phyloP scores from a whole-genome alignment of 129 eudicot genomes.

The Chrysanthemum lavandulifolium region DNA sequence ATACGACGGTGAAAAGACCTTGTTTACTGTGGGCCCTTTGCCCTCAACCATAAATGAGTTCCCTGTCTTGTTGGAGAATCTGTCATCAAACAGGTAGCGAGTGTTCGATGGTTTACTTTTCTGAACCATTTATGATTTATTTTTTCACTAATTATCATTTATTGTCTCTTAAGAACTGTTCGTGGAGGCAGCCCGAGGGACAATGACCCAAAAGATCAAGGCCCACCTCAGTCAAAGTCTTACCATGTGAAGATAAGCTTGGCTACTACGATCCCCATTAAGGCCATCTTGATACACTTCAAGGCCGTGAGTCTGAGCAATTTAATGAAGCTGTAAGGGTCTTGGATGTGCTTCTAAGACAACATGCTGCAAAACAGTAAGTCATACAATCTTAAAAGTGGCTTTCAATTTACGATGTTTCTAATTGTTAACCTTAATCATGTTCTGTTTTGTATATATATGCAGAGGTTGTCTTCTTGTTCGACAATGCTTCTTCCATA shows the following conservation, averaged over 20 bases:
- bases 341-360: slow-evolving; percentile 70
- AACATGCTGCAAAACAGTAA: slow-evolving; percentile 94
- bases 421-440: background rate
- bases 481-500: slow-evolving; percentile 76
- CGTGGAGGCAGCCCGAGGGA: slow-evolving; percentile 30
- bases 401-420: background rate
- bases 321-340: slow-evolving; percentile 78
- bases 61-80: slow-evolving; percentile 43
- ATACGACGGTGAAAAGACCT: slow-evolving; percentile 48
- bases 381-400: background rate
- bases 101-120: slow-evolving; percentile 3
- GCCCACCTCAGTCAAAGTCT: slow-evolving; percentile 39
- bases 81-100: slow-evolving; percentile 32
- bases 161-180: slow-evolving; percentile 17
- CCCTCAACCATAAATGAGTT: slow-evolving; percentile 44
- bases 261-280: slow-evolving; percentile 81
- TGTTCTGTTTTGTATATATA: background rate
- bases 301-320: slow-evolving; percentile 71
- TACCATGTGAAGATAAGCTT: slow-evolving; percentile 65
- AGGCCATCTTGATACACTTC: slow-evolving; percentile 65
- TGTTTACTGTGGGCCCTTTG: slow-evolving; percentile 47
- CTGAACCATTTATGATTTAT: background rate
- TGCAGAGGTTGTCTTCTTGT: slow-evolving; percentile 87
- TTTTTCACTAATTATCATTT: background rate
- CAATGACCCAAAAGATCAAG: slow-evolving; percentile 37